phyloP scores from a whole-genome alignment of 2,329 filamentous ascomycete genomes.

The Colletotrichum gigasporum region DNA sequence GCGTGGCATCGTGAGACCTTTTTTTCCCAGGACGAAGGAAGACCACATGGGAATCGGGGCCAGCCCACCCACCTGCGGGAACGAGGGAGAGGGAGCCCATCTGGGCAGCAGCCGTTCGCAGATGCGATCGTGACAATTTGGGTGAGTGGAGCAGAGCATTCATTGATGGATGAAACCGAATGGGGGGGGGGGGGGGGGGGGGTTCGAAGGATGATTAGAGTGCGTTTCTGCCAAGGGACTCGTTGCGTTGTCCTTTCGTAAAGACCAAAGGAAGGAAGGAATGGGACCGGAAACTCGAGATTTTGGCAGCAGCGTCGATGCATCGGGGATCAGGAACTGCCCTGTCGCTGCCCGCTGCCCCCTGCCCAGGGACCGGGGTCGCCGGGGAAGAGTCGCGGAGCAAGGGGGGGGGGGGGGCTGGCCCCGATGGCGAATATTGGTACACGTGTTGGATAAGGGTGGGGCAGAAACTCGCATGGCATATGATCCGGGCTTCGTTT shows the following conservation, averaged over 20 bases:
- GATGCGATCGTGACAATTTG: no score
- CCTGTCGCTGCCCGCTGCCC: no score
- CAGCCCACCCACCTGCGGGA: no score
- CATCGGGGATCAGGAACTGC: neutral
- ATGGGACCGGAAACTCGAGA: neutral
- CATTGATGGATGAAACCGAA: neutral
- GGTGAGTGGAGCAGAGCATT: no score
- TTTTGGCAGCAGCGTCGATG: neutral
- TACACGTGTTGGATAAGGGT: neutral
- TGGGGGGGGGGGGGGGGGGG: neutral
- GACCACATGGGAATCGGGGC: no score
- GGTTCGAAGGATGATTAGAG: slow-evolving; percentile 3
- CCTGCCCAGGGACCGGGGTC: neutral
- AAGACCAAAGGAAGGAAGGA: no score
- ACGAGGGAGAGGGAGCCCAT: no score
- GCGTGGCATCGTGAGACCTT: slow-evolving; percentile 6
- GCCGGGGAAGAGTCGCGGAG: slow-evolving; percentile 6
- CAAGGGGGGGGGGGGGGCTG: neutral
- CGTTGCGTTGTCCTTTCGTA: no score
- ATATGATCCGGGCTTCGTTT: neutral
- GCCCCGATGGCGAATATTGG: no score
- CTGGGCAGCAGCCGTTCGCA: no score
- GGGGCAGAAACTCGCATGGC: no score
- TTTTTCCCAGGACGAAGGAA: no score
- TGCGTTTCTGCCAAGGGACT: neutral